Percentiles rank a stretch among this genome's conserved stretches.
Conservation (phyloP, 108 stramenopile species). For the Skeletonema menzelii region DNA sequence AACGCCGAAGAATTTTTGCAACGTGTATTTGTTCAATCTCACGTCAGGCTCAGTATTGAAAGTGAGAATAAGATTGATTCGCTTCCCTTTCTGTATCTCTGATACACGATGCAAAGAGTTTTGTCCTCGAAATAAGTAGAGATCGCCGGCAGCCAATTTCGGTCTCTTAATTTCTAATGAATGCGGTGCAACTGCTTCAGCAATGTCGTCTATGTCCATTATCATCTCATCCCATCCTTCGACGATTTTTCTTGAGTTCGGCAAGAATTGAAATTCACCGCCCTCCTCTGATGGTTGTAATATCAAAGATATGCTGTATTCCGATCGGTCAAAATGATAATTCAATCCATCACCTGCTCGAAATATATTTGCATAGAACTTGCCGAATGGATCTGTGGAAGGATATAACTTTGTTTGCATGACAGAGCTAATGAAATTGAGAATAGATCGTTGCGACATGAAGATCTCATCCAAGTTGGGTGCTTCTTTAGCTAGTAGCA, state of each 20-base stretch:
- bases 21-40: conserved; percentile 23
- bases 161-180: conserved; percentile 20
- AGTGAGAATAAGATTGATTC: conserved; percentile 42
- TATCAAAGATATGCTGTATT: conserved; percentile 37
- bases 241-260: conserved; percentile 20
- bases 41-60: conserved; percentile 21
- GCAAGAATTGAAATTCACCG: conserved; percentile 35
- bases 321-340: conserved; percentile 34
- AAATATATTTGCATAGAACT: conserved; percentile 39
- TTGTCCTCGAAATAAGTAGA: conserved; percentile 37
- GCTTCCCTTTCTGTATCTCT: conserved; percentile 23
- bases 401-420: conserved; percentile 23
- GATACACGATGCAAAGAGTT: conserved; percentile 38
- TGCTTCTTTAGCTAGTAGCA: not conserved
- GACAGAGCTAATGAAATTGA: conserved; percentile 19
- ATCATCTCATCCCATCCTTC: conserved; percentile 38
- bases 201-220: not conserved
- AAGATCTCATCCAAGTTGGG: conserved; percentile 10
- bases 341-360: conserved; percentile 30
- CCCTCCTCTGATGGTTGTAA: conserved; percentile 26
- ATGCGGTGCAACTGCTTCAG: not conserved
- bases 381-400: conserved; percentile 27
- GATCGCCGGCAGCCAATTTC: conserved; percentile 22
- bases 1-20: conserved; percentile 36
- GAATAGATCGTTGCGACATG: conserved; percentile 5